Evolutionary conservation across 192 early-diverging fungal genomes (phyloP), one percentile per base, ranked within the genome.

Genomic region (Funneliformis geosporum): DNA sequence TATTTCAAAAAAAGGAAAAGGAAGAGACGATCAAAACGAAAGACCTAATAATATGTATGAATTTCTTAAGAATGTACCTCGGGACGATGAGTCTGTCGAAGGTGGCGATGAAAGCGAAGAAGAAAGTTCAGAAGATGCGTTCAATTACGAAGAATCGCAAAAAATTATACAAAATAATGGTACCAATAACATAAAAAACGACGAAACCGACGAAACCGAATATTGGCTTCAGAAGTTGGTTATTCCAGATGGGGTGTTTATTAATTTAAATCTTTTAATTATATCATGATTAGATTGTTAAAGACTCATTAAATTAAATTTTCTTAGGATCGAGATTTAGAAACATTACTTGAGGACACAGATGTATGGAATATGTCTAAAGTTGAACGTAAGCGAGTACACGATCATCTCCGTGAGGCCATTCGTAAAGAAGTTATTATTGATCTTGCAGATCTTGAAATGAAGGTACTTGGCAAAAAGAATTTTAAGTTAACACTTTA

Each of bases 281-380:
- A 44, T 44, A 0, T 9, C 5, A 50, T 16, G 14, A 16, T 50
- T 0, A 21, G 4, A 14, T 33, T 33, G 12, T 38, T 14, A 25
- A 0, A 18, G 14, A 27, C 10, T 66, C 64, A 4, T 66, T 68
- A 16, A 18, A 27, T 18, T 4, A 38, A 18, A 28, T 33, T 33
- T 25, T 25, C 25, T 21, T 47, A 25, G 71, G 71, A 73, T 47
- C 23, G 71, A 73, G 25, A 25, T 43, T 40, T 73, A 47, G 71
- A 73, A 40, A 47, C n/a, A 43, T 47, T 73, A 40, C 65, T 67
- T 18, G 27, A 67, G 23, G 77, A 79, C 23, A 8, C 8, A 21
- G 39, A 79, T 72, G 64, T 79, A 43, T 79, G 77, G 77, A 40
- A 79, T 10, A 79, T 79, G 77, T 76, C 71, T 66, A 74, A 21